A percentile compares a stretch with the other conserved stretches of the same genome.
Evolutionary conservation across 192 early-diverging fungal genomes (phyloP).

Genomic region (Backusella sp.): DNA sequence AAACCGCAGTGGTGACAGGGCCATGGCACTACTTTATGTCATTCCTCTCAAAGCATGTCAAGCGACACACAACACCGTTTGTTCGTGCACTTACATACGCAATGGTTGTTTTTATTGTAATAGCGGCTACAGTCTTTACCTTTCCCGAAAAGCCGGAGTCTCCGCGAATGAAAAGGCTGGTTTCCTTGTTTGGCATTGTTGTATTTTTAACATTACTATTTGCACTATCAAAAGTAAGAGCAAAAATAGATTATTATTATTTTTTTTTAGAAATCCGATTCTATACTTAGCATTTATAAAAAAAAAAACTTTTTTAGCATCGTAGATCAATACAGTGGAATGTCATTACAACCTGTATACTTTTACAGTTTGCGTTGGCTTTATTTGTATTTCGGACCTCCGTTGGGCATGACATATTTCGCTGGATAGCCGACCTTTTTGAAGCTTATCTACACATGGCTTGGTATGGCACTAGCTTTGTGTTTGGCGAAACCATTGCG

Average conservation of each 20-base stretch:
- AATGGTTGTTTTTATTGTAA: slow-evolving; percentile 36
- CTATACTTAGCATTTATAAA: background rate
- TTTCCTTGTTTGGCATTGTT: slow-evolving; percentile 75
- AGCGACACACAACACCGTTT: background rate
- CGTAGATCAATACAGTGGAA: slow-evolving; percentile 69
- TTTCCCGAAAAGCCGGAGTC: slow-evolving; percentile 47
- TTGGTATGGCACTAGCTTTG: slow-evolving; percentile 61
- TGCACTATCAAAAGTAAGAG: slow-evolving; percentile 51
- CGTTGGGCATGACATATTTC: slow-evolving; percentile 73
- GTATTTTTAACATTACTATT: slow-evolving; percentile 50
- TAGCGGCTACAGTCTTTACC: slow-evolving; percentile 52
- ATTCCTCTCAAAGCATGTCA: background rate
- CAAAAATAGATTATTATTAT: background rate
- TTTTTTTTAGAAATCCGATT: background rate
- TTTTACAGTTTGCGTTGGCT: slow-evolving; percentile 77
- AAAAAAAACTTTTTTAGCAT: slow-evolving; percentile 30
- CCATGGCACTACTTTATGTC: slow-evolving; percentile 9
- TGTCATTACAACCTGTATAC: slow-evolving; percentile 66
- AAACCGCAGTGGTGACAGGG: slow-evolving; percentile 12
- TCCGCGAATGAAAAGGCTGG: slow-evolving; percentile 68
- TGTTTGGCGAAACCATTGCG: slow-evolving; percentile 60
- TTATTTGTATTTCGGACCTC: slow-evolving; percentile 73
- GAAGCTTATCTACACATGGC: slow-evolving; percentile 65
- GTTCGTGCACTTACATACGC: slow-evolving; percentile 12
- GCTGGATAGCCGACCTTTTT: slow-evolving; percentile 59